Conservation (phyloP, 2,329 filamentous ascomycete genomes). For the Berkeleyomyces rouxiae region DNA sequence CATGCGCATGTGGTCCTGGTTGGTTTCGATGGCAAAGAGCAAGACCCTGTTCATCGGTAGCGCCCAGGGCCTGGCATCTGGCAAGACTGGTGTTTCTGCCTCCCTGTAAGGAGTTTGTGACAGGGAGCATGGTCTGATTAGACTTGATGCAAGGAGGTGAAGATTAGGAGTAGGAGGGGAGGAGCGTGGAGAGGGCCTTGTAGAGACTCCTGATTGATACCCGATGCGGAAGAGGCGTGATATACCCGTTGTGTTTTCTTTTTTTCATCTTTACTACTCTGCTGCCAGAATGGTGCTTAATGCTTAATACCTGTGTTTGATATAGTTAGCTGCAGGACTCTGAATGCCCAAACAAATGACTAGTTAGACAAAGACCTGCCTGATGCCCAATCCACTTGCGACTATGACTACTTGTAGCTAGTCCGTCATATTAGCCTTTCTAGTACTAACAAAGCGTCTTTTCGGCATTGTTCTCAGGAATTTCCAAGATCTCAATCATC, state of each 20-base stretch:
- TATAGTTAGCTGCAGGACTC: too few relatives aligned
- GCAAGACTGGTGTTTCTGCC: conserved; percentile 19
- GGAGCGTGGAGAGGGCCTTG: background rate
- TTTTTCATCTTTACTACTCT: background rate
- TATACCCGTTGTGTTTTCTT: background rate
- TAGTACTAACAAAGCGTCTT: too few relatives aligned
- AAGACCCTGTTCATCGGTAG: conserved; percentile 23
- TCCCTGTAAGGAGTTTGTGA: background rate
- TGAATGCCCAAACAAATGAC: too few relatives aligned
- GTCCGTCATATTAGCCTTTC: too few relatives aligned
- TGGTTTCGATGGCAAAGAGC: conserved; percentile 26
- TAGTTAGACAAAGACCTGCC: too few relatives aligned
- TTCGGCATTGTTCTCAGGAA: too few relatives aligned
- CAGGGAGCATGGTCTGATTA: background rate
- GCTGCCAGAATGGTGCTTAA: background rate
- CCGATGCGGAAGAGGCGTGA: background rate
- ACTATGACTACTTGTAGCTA: too few relatives aligned
- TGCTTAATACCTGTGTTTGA: background rate
- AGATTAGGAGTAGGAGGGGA: background rate
- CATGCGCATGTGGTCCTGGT: conserved; percentile 23
- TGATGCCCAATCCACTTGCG: too few relatives aligned
- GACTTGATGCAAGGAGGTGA: background rate
- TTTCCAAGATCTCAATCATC: too few relatives aligned
- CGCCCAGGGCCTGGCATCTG: conserved; percentile 19
- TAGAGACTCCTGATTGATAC: background rate